Percentiles rank a stretch among this genome's conserved stretches.
phyloP scores from a whole-genome alignment of 768 basidiomycete genomes.

The Tulasnella sp. region DNA sequence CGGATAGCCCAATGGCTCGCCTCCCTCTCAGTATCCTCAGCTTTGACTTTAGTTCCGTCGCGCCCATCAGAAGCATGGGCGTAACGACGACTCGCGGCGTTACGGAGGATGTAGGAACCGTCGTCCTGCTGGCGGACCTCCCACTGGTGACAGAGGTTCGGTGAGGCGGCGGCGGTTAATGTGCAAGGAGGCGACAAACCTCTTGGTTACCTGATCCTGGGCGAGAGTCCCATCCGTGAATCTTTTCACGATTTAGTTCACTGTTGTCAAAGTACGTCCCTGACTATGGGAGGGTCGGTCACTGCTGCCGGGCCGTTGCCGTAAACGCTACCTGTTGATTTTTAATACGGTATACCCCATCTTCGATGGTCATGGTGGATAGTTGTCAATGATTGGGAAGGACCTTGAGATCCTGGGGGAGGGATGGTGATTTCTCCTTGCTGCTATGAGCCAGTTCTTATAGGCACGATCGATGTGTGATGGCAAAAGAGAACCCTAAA shows the following conservation, averaged over 20 bases:
- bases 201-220: constrained; percentile 4
- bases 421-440: background rate
- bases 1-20: background rate
- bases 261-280: constrained; percentile 10
- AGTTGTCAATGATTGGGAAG: background rate
- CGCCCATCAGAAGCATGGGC: background rate
- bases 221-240: constrained; percentile 13
- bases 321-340: background rate
- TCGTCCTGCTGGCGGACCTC: background rate
- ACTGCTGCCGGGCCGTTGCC: background rate
- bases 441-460: too few species aligned
- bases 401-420: background rate
- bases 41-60: background rate
- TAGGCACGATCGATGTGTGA: too few species aligned
- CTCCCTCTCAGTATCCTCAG: background rate
- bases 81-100: background rate
- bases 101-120: background rate
- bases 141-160: background rate
- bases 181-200: background rate
- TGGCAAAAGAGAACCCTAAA: too few species aligned
- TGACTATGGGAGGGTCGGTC: background rate
- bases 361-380: background rate
- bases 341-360: background rate
- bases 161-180: background rate
- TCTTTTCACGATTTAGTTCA: background rate